These are phyloP conservation scores for Pseudozyma sp. DNA, from an alignment of 1,284 basidiomycete genomes.

Conservation along the genomic window DNA sequence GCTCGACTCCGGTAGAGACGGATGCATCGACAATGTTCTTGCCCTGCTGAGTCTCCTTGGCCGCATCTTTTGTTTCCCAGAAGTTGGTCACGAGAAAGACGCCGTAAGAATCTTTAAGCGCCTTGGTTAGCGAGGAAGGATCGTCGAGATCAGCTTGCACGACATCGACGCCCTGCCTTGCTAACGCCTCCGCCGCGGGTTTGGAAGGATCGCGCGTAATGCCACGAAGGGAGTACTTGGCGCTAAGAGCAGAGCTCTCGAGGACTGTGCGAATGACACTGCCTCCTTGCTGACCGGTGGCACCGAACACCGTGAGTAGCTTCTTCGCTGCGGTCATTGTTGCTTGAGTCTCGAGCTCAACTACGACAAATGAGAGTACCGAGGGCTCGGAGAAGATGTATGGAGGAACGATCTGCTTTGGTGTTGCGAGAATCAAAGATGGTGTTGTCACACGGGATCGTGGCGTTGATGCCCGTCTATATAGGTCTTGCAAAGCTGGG, in stretches of 20 bases:
- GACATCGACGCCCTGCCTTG: slow-evolving; percentile 67
- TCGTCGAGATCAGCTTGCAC: slow-evolving; percentile 69
- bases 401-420: too few relatives aligned
- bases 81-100: slow-evolving; percentile 70
- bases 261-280: slow-evolving; percentile 48
- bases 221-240: slow-evolving; percentile 48
- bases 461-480: too few relatives aligned
- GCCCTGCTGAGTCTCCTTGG: slow-evolving; percentile 66
- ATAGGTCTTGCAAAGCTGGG: too few relatives aligned
- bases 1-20: slow-evolving; percentile 66
- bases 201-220: slow-evolving; percentile 53
- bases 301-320: slow-evolving; percentile 51
- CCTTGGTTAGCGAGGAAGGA: slow-evolving; percentile 63
- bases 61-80: slow-evolving; percentile 29
- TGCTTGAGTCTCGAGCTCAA: too few relatives aligned
- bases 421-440: too few relatives aligned
- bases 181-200: slow-evolving; percentile 28
- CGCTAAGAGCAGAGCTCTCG: slow-evolving; percentile 20
- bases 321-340: slow-evolving; percentile 33
- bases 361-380: too few relatives aligned
- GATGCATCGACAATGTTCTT: slow-evolving; percentile 71
- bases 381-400: too few relatives aligned
- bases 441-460: too few relatives aligned
- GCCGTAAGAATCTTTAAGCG: slow-evolving; percentile 69
- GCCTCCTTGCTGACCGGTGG: slow-evolving; percentile 54